phyloP scores from a whole-genome alignment of 192 early-diverging fungal genomes.

The Chytriomyces hyalinus region DNA sequence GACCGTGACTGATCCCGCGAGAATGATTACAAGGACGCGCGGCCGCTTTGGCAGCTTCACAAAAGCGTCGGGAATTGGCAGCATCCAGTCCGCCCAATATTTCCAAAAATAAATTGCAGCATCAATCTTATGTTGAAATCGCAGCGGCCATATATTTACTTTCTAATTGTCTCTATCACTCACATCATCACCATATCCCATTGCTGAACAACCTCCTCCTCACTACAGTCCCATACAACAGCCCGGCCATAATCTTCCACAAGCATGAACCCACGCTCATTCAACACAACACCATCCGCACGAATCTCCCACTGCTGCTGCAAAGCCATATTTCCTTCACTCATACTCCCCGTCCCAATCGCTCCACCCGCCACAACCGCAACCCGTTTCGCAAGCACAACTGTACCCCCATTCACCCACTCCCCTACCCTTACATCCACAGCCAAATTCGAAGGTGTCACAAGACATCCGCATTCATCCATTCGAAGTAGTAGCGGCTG shows the following conservation, averaged over 20 bases:
- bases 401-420: constrained; percentile 35
- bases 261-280: constrained; percentile 24
- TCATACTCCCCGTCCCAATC: neutral
- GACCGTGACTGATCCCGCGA: neutral
- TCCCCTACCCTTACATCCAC: constrained; percentile 27
- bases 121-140: neutral
- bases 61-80: neutral
- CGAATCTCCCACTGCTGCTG: constrained; percentile 29
- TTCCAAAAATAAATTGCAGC: neutral
- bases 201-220: constrained; percentile 20
- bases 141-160: neutral
- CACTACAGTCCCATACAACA: constrained; percentile 25
- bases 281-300: constrained; percentile 6
- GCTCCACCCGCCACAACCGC: neutral
- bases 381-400: constrained; percentile 33
- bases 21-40: neutral
- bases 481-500: neutral
- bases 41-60: neutral
- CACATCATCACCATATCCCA: constrained; percentile 29
- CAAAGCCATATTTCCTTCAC: neutral
- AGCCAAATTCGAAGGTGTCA: constrained; percentile 27
- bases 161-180: neutral
- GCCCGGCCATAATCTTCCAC: constrained; percentile 34
- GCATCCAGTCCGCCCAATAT: neutral
- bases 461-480: constrained; percentile 15